These are phyloP conservation scores for Thraustotheca clavata DNA, from an alignment of 352 stramenopile species.

Conservation along the genomic window DNA sequence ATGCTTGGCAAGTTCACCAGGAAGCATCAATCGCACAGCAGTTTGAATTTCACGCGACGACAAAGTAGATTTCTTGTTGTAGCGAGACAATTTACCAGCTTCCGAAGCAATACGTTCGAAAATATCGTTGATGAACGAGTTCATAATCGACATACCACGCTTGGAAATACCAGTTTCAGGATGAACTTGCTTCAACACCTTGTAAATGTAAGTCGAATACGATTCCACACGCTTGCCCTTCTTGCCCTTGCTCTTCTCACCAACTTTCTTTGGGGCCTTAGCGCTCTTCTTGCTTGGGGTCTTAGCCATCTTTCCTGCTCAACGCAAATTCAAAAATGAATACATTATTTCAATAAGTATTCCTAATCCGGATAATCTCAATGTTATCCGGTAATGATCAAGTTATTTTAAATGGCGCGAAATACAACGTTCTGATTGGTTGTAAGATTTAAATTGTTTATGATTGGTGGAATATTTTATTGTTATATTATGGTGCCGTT, in stretches of 20 bases:
- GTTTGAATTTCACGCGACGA: slow-evolving; percentile 97
- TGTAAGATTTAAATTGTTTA: not conserved
- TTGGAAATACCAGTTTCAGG: slow-evolving; percentile 96
- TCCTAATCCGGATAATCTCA: slow-evolving; percentile 1
- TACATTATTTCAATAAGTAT: too few species aligned
- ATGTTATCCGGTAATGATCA: not conserved
- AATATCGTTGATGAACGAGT: slow-evolving; percentile 99
- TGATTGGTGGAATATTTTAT: slow-evolving; percentile 23
- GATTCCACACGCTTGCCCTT: slow-evolving; percentile 70
- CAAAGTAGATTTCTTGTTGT: slow-evolving; percentile 99
- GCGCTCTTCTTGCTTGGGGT: slow-evolving; percentile 92
- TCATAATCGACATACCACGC: slow-evolving; percentile 98
- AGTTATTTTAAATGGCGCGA: slow-evolving; percentile 6
- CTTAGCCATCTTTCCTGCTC: slow-evolving; percentile 82
- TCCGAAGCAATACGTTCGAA: slow-evolving; percentile 97
- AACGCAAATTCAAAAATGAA: slow-evolving; percentile 23
- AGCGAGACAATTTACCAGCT: slow-evolving; percentile 92
- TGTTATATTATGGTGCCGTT: slow-evolving; percentile 13
- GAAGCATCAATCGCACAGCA: slow-evolving; percentile 90
- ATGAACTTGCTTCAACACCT: slow-evolving; percentile 93
- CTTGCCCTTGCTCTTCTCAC: slow-evolving; percentile 80
- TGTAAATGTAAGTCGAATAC: slow-evolving; percentile 91
- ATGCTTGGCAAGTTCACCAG: slow-evolving; percentile 96
- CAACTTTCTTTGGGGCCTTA: slow-evolving; percentile 60
- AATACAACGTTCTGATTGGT: slow-evolving; percentile 17